Conservation (phyloP, 2,329 filamentous ascomycete genomes). For the Plenodomus tracheiphilus region DNA sequence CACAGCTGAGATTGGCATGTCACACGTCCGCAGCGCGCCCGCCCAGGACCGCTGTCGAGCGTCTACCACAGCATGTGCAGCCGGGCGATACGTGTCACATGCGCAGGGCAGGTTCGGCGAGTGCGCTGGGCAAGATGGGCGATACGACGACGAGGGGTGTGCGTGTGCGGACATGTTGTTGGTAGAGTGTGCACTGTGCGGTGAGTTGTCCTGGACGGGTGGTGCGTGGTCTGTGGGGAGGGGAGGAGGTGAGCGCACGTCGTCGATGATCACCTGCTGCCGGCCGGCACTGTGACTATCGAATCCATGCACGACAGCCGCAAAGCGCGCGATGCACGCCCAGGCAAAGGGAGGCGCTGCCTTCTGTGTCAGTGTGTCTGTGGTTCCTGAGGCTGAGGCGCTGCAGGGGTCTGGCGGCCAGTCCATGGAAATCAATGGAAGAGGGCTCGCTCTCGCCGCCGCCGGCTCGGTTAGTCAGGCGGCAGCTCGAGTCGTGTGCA, state of each 20-base stretch:
- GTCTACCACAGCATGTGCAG: no score
- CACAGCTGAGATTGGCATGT: constrained; percentile 16
- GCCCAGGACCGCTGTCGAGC: no score
- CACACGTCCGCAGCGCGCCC: constrained; percentile 9
- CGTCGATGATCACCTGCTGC: no score
- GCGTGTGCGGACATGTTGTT: no score
- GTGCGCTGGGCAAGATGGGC: constrained; percentile 4
- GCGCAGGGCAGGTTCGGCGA: constrained; percentile 26
- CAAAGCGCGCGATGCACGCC: no score
- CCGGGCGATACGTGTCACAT: constrained; percentile 27
- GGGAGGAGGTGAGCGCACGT: no score
- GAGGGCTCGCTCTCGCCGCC: not conserved
- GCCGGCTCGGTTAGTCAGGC: constrained; percentile 11
- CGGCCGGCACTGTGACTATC: no score
- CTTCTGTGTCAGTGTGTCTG: no score
- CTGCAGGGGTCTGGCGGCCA: not conserved
- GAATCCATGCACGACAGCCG: no score
- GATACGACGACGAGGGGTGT: not conserved
- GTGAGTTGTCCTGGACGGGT: not conserved
- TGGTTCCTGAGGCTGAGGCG: constrained; percentile 4
- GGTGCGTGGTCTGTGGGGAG: no score
- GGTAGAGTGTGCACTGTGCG: no score
- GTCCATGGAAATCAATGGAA: constrained; percentile 13
- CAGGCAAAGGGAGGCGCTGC: no score
- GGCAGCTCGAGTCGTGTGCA: constrained; percentile 21